Base-by-base conservation (phyloP, 2,329 filamentous ascomycete genomes). In the Hypoxylon sp. region DNA sequence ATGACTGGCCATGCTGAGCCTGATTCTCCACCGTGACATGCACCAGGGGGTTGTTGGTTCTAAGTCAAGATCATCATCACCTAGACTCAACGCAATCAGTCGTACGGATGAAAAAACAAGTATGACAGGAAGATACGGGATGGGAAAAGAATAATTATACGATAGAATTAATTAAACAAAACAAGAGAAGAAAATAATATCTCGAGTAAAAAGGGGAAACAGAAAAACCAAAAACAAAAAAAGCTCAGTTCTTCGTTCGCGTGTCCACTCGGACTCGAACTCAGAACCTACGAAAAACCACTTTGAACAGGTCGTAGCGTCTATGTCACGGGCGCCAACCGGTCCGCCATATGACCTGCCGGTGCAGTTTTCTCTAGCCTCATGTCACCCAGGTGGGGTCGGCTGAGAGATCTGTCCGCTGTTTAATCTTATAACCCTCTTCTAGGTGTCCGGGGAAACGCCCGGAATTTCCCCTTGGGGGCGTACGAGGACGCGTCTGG, bases 291-390 rank as follows among this genome's bases (percentile, higher is more conserved):
- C 17, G 35, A 39, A 39, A 39, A 39, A 39, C 35, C 35, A 39
- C 35, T 17, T 5, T 39, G 35, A n/a, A 39, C 35, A 39, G 35
- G 35, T 17, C 35, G 35, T 39, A 39, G 35, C 33, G 52, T 55
- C 52, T 5, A 55, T 33, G 19, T 46, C 22, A 55, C 14, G 33
- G 52, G 1, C 3, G 17, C 24, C 17, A 14, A 17, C 24, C 35
- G 37, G 37, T 55, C 52, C 52, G 33, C 35, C 52, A 29, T 44
- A 57, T 46, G 53, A 57, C 37, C 22, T 19, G 14, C 39, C 39
- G 10, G 39, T 57, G 53, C 14, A 17, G 19, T 39, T 54, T 62
- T 55, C 50, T 42, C 39, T 55, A 22, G 31, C 59, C 59, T 54
- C 59, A 0, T 26, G 29, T 39, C 39, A 52, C 31, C 26, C 26